These are phyloP conservation scores for Penicillium soppii DNA, from an alignment of 495 filamentous ascomycete genomes.

Conservation along the genomic window DNA sequence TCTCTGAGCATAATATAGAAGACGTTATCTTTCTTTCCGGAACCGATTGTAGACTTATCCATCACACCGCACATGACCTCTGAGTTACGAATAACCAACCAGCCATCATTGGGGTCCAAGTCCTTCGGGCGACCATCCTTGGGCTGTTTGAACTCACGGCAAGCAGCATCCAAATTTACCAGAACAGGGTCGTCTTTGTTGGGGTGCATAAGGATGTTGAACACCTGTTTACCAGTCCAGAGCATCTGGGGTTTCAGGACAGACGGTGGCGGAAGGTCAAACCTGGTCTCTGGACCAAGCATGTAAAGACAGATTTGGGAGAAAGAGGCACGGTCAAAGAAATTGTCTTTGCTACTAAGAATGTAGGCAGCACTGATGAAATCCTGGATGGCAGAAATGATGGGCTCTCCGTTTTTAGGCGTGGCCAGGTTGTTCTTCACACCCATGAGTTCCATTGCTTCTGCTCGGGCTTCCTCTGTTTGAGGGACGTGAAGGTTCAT, in stretches of 20 bases:
- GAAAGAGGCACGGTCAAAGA: slow-evolving; percentile 84
- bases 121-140: slow-evolving; percentile 57
- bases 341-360: slow-evolving; percentile 87
- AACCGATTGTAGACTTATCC: slow-evolving; percentile 95
- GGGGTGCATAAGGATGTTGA: slow-evolving; percentile 91
- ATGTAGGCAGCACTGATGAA: slow-evolving; percentile 96
- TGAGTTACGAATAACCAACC: slow-evolving; percentile 89
- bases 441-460: slow-evolving; percentile 96
- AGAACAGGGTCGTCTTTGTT: slow-evolving; percentile 75
- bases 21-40: slow-evolving; percentile 94
- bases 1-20: slow-evolving; percentile 97
- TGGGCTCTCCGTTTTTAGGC: slow-evolving; percentile 96
- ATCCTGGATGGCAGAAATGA: slow-evolving; percentile 97
- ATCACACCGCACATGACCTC: slow-evolving; percentile 98
- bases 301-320: slow-evolving; percentile 90
- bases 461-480: slow-evolving; percentile 93
- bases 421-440: slow-evolving; percentile 95
- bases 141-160: slow-evolving; percentile 69
- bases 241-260: slow-evolving; percentile 82
- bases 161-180: slow-evolving; percentile 92
- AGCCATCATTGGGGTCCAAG: slow-evolving; percentile 80
- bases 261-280: slow-evolving; percentile 84
- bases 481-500: slow-evolving; percentile 99
- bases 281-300: slow-evolving; percentile 75
- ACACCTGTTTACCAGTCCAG: slow-evolving; percentile 98